Evolutionary conservation across 306 rosid species (phyloP), one percentile per base, ranked within the genome.

Genomic region (Begonia fuchsioides): DNA sequence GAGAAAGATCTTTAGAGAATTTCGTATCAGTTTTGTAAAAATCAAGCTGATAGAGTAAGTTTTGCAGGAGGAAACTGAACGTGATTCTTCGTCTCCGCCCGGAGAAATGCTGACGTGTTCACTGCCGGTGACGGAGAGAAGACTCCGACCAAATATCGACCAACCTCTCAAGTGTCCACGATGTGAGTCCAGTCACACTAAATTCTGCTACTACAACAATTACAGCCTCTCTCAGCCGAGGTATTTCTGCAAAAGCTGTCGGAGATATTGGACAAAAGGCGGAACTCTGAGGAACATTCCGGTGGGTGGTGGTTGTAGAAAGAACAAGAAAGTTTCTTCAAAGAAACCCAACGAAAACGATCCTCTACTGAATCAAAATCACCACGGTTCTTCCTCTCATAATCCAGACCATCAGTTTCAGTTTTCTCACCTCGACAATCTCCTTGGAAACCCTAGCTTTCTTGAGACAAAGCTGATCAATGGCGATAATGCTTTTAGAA

Each of bases 221-320:
- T 92, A 92, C 60, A 92, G 98, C 39, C 98, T 92, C 67, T 43
- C 98, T 15, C 98, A 92, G 68, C 98, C 96, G 4, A 68, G 96
- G 68, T 92, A 92, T 73, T 92, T 92, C 38, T 92, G 98, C 93
- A 92, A 92, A 63, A 73, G 96, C 1, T 92, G 96, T 41, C 63
- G 98, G 20, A 67, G 98, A 79, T 92, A 92, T 62, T 92, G 98
- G 98, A 92, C 98, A 17, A 79, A 85, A 68, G 98, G 98, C 0
- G 98, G 98, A 5, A 92, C 96, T 16, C 93, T 92, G 1, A 63
- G 98, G 16, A 92, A 92, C 85, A 85, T 92, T 40, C 98, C 98
- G 0, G 96, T 92, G 0, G 96, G 98, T 5, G 98, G 98, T 38
- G 93, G 98, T 0, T 92, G 96, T 39, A 55, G 96, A 46, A 92